phyloP scores from a whole-genome alignment of 495 filamentous ascomycete genomes.

The Tuber brumale region DNA sequence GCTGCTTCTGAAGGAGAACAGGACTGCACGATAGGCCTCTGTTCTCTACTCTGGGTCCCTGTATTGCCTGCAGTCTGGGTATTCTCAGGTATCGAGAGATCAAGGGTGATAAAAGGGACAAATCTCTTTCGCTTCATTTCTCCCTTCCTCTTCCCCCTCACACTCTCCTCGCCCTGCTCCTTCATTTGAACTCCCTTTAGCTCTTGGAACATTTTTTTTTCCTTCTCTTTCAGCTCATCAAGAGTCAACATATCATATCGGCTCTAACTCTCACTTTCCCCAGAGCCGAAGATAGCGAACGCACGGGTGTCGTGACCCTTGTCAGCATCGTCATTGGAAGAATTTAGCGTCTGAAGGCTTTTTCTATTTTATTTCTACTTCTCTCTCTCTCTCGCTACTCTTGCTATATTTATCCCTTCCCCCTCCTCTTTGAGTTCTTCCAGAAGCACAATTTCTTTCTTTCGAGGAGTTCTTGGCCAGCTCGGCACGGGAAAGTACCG shows the following conservation, averaged over 20 bases:
- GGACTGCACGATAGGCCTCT: background rate
- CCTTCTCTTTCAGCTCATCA: background rate
- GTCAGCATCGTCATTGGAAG: background rate
- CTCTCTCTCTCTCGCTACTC: background rate
- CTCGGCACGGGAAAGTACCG: background rate
- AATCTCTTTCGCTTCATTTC: background rate
- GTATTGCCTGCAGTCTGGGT: background rate
- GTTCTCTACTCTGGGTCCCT: background rate
- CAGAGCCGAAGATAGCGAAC: slow-evolving; percentile 2
- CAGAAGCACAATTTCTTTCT: background rate
- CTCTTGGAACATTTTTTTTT: background rate
- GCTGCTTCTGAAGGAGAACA: background rate
- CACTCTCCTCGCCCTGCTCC: background rate
- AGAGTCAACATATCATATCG: background rate
- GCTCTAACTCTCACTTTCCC: background rate
- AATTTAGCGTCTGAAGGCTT: background rate
- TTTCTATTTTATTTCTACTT: background rate
- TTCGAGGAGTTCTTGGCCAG: background rate
- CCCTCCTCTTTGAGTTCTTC: background rate
- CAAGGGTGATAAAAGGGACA: background rate
- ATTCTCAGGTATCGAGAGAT: slow-evolving; percentile 1
- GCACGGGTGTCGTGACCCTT: background rate
- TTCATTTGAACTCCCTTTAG: background rate
- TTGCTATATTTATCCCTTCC: background rate
- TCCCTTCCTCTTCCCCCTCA: background rate